phyloP scores from a whole-genome alignment of 345 rosid genomes.

The Lepidium sativum region DNA sequence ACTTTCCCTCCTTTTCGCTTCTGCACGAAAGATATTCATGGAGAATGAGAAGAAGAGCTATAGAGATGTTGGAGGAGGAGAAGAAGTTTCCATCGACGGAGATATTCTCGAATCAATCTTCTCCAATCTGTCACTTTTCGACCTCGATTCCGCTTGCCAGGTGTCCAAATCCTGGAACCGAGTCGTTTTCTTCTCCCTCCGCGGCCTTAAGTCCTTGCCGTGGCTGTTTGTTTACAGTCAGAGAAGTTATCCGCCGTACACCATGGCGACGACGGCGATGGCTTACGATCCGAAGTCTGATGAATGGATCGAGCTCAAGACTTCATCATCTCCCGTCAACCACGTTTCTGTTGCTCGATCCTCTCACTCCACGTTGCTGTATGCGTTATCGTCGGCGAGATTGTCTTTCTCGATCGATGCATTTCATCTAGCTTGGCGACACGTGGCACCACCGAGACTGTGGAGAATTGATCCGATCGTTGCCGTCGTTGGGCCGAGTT shows the following conservation, averaged over 20 bases:
- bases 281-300: slow-evolving; percentile 75
- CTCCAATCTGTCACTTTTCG: slow-evolving; percentile 46
- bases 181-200: slow-evolving; percentile 61
- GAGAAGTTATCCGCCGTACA: slow-evolving; percentile 30
- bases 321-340: slow-evolving; percentile 7
- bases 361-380: slow-evolving; percentile 51
- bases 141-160: slow-evolving; percentile 47
- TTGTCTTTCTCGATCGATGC: slow-evolving; percentile 69
- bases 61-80: background rate
- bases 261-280: slow-evolving; percentile 16
- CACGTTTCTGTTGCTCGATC: slow-evolving; percentile 39
- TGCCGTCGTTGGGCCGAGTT: slow-evolving; percentile 34
- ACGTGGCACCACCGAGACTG: slow-evolving; percentile 38
- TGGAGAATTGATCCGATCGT: slow-evolving; percentile 74
- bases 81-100: slow-evolving; percentile 28
- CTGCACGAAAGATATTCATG: background rate
- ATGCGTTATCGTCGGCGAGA: slow-evolving; percentile 42
- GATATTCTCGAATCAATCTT: slow-evolving; percentile 48
- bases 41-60: background rate
- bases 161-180: slow-evolving; percentile 67
- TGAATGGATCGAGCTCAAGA: slow-evolving; percentile 44
- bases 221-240: slow-evolving; percentile 65
- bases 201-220: slow-evolving; percentile 38
- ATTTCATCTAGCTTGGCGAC: slow-evolving; percentile 57
- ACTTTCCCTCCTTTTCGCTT: background rate